A percentile compares a stretch with the other conserved stretches of the same genome.
These are phyloP conservation scores for Verticillium alfalfae DNA, from an alignment of 2,329 filamentous ascomycete species.

Conservation along the genomic window DNA sequence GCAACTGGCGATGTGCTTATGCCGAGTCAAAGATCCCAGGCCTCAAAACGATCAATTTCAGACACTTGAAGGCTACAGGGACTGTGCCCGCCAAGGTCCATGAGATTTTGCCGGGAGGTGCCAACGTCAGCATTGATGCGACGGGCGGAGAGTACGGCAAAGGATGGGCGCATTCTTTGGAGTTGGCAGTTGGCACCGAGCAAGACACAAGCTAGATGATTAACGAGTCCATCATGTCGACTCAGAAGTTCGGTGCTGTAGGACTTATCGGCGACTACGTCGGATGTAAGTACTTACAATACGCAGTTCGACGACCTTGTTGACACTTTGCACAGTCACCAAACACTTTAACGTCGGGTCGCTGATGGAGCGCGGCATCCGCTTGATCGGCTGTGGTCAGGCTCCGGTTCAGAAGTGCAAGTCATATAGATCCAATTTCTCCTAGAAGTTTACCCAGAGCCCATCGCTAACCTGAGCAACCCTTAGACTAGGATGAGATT, in stretches of 20 bases:
- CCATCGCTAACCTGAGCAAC: no score
- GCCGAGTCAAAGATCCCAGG: slow-evolving; percentile 56
- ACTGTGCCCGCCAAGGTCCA: slow-evolving; percentile 29
- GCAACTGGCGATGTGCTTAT: slow-evolving; percentile 63
- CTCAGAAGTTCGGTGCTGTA: slow-evolving; percentile 65
- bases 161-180: slow-evolving; percentile 53
- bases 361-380: slow-evolving; percentile 78
- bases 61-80: slow-evolving; percentile 49
- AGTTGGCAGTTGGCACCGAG: slow-evolving; percentile 61
- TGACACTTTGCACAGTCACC: no score
- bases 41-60: slow-evolving; percentile 46
- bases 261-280: slow-evolving; percentile 70
- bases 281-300: slow-evolving; percentile 42
- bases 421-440: no score
- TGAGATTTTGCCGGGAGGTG: slow-evolving; percentile 49
- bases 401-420: slow-evolving; percentile 66
- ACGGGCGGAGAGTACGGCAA: slow-evolving; percentile 57
- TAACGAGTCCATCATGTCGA: slow-evolving; percentile 75
- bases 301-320: no score
- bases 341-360: slow-evolving; percentile 82
- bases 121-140: slow-evolving; percentile 67
- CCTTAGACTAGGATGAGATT: slow-evolving; percentile 66
- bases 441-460: no score
- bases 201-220: slow-evolving; percentile 79
- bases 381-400: slow-evolving; percentile 63